These are phyloP conservation scores for Colletotrichum noveboracense DNA, from an alignment of 2,329 filamentous ascomycete genomes.

Conservation along the genomic window DNA sequence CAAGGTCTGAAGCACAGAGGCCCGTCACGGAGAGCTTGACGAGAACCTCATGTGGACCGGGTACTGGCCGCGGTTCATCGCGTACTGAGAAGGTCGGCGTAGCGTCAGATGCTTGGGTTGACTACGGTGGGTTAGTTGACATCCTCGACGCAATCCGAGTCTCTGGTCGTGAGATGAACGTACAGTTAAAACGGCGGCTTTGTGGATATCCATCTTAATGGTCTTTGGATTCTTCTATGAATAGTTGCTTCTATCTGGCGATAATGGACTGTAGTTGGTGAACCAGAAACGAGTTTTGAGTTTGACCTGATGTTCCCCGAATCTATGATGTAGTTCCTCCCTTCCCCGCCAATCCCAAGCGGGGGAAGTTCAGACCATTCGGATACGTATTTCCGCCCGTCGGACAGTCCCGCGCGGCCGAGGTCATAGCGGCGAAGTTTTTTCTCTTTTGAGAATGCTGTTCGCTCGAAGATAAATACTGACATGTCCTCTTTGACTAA, in stretches of 20 bases:
- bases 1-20: slow-evolving; percentile 44
- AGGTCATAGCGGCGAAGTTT: background rate
- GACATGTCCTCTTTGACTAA: background rate
- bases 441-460: background rate
- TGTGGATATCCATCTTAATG: background rate
- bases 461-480: background rate
- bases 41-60: slow-evolving; percentile 31
- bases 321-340: background rate
- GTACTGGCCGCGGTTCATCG: background rate
- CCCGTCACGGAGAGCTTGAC: slow-evolving; percentile 38
- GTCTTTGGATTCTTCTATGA: background rate
- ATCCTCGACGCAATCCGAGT: background rate
- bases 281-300: background rate
- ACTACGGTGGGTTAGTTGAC: background rate
- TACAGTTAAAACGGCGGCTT: background rate
- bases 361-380: background rate
- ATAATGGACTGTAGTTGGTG: background rate
- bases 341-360: background rate
- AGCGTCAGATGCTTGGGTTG: background rate
- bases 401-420: background rate
- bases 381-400: background rate
- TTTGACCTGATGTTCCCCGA: background rate
- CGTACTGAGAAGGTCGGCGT: slow-evolving; percentile 2
- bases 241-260: background rate
- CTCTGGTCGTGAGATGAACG: background rate